Evolutionary conservation across 768 basidiomycete species (phyloP), one percentile per base, ranked within the genome.

Genomic region (Tulasnella sp.): DNA sequence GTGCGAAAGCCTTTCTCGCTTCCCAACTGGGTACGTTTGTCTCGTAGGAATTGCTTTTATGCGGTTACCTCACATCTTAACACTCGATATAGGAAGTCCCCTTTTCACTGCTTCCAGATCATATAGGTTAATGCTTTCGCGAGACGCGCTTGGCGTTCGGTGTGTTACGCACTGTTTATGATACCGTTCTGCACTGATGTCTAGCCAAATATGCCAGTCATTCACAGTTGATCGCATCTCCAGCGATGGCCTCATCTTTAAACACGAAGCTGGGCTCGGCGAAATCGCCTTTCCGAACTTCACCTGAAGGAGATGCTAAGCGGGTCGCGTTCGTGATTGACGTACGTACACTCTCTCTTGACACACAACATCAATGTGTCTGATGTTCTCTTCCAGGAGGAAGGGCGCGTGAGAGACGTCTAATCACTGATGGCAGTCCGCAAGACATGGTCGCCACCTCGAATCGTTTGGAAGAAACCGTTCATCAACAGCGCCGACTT

Each of bases 41-140:
- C 44, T 40, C 16, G 16, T 17, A 4, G 35, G 14, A 42, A 32
- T 5, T 59, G 32, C 5, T 39, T 9, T 32, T 35, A 7, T 39
- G 6, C 16, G 26, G 19, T 67, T 62, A 26, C 19, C 7, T n/a
- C n/a, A 22, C 9, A 35, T 69, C 8, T 69, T 69, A 8, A 35
- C 37, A 16, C 32, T 11, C 2, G 12, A 22, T 22, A 3, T 19
- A 72, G 70, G 70, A 22, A 36, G n/a, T 22, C n/a, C 35, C 36
- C 42, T 72, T 26, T 72, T 72, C 22, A 63, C 70, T 16, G 40
- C 70, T 11, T 72, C 70, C 12, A 17, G 70, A 11, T 72, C 70
- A 26, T 72, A 72, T 19, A 52, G 70, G 22, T 22, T 72, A 2
- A 36, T 72, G n/a, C 70, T 72, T 12, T 72, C 70, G 11, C 32